phyloP scores from a whole-genome alignment of 164 flowering plant species.

The Nymphaea colorata region DNA sequence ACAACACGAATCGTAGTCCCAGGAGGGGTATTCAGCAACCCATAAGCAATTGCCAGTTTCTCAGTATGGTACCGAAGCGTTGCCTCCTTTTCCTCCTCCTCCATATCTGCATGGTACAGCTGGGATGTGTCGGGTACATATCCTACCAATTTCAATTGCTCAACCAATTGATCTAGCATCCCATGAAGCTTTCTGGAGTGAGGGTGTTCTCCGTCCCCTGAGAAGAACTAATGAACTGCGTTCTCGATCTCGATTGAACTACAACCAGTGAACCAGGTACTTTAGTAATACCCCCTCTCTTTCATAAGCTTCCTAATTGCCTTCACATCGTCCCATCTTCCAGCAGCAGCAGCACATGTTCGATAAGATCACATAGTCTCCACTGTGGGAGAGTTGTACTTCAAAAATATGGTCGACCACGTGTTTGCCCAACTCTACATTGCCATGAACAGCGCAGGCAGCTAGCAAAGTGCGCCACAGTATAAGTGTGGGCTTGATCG shows the following conservation, averaged over 20 bases:
- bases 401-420: constrained; percentile 39
- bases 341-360: constrained; percentile 57
- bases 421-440: constrained; percentile 43
- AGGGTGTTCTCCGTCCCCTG: constrained; percentile 43
- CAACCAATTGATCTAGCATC: constrained; percentile 40
- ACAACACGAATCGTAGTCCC: constrained; percentile 65
- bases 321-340: constrained; percentile 59
- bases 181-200: constrained; percentile 25
- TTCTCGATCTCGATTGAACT: constrained; percentile 61
- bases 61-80: constrained; percentile 60
- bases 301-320: constrained; percentile 43
- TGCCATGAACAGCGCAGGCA: constrained; percentile 46
- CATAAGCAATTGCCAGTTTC: constrained; percentile 66
- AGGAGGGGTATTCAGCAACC: constrained; percentile 52
- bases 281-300: constrained; percentile 40
- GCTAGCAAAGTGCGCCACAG: constrained; percentile 67
- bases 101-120: constrained; percentile 45
- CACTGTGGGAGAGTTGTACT: constrained; percentile 52
- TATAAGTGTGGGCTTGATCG: constrained; percentile 46
- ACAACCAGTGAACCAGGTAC: constrained; percentile 71
- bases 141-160: constrained; percentile 46
- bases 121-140: constrained; percentile 60
- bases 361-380: constrained; percentile 60
- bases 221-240: constrained; percentile 60
- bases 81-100: constrained; percentile 45